phyloP scores from a whole-genome alignment of 768 basidiomycete species.

The Auricularia cornea region DNA sequence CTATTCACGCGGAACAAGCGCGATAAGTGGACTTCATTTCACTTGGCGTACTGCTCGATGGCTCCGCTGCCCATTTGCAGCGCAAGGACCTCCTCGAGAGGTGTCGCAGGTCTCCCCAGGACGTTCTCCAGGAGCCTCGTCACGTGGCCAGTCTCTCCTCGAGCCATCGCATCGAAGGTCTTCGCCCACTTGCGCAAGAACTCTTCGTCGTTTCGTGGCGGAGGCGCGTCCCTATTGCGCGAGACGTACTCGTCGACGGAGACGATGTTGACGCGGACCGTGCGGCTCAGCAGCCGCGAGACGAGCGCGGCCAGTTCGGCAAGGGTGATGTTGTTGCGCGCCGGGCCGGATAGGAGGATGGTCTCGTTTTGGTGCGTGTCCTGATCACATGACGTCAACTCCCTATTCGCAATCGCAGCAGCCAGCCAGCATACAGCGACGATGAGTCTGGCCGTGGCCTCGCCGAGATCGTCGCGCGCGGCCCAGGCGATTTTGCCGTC shows the following conservation, averaged over 20 bases:
- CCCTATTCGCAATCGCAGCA: neutral
- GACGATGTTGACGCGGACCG: constrained; percentile 12
- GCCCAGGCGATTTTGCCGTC: constrained; percentile 31
- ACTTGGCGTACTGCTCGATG: constrained; percentile 16
- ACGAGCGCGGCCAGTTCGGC: constrained; percentile 17
- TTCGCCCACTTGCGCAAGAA: constrained; percentile 22
- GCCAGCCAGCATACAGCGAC: constrained; percentile 11
- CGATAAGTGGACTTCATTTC: no score
- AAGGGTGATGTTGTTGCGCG: constrained; percentile 14
- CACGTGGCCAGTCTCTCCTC: constrained; percentile 21
- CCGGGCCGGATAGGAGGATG: constrained; percentile 19
- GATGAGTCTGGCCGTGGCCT: constrained; percentile 28
- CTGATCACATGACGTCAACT: neutral
- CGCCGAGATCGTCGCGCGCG: constrained; percentile 27
- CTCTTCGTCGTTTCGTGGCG: constrained; percentile 12
- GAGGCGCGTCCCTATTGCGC: neutral
- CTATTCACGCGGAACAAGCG: no score
- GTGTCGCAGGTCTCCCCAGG: constrained; percentile 20
- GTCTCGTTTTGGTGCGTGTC: constrained; percentile 21
- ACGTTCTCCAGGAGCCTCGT: constrained; percentile 21
- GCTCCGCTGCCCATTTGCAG: constrained; percentile 6
- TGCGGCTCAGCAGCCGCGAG: constrained; percentile 12
- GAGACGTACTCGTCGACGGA: constrained; percentile 20
- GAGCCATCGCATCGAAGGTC: constrained; percentile 21
- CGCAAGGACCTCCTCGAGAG: constrained; percentile 18